A percentile compares a stretch with the other conserved stretches of the same genome.
Evolutionary conservation across 1,284 basidiomycete species (phyloP).

Genomic region (Ceratobasidium sp.): DNA sequence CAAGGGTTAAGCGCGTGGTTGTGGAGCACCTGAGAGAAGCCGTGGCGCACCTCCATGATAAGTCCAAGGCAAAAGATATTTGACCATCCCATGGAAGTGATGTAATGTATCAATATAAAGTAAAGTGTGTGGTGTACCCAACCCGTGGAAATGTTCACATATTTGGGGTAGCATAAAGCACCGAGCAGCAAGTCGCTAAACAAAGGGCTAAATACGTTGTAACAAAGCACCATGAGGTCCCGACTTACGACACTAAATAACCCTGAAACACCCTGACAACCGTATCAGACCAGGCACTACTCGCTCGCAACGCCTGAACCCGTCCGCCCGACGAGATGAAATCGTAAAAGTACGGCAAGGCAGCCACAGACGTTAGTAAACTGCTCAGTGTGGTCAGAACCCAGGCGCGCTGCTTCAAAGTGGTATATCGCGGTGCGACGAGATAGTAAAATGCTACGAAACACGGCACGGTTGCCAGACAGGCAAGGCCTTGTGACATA

Average conservation of each 20-base stretch:
- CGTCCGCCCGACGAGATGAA: conserved; percentile 56
- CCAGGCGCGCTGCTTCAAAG: conserved; percentile 63
- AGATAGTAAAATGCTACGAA: conserved; percentile 55
- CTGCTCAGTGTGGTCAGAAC: conserved; percentile 63
- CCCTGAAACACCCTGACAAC: conserved; percentile 61
- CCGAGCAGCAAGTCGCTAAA: conserved; percentile 57
- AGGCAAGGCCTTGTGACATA: too few relatives aligned
- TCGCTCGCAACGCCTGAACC: conserved; percentile 50
- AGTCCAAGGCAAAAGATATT: conserved; percentile 63
- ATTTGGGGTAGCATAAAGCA: conserved; percentile 56
- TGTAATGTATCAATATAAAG: conserved; percentile 61
- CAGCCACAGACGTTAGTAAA: conserved; percentile 58
- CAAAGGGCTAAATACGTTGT: too few relatives aligned
- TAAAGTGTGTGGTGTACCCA: conserved; percentile 71
- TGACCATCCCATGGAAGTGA: conserved; percentile 56
- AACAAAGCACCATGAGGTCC: neutral
- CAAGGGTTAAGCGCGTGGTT: conserved; percentile 51
- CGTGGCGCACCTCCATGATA: conserved; percentile 65
- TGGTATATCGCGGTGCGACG: conserved; percentile 54
- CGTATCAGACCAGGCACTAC: conserved; percentile 49
- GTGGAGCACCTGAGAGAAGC: conserved; percentile 53
- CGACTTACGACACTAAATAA: conserved; percentile 59
- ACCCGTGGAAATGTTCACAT: conserved; percentile 64
- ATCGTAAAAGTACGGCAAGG: conserved; percentile 61
- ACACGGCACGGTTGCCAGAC: neutral